Conservation (phyloP, 2,329 filamentous ascomycete species). For the Aspergillus novoparasiticus region DNA sequence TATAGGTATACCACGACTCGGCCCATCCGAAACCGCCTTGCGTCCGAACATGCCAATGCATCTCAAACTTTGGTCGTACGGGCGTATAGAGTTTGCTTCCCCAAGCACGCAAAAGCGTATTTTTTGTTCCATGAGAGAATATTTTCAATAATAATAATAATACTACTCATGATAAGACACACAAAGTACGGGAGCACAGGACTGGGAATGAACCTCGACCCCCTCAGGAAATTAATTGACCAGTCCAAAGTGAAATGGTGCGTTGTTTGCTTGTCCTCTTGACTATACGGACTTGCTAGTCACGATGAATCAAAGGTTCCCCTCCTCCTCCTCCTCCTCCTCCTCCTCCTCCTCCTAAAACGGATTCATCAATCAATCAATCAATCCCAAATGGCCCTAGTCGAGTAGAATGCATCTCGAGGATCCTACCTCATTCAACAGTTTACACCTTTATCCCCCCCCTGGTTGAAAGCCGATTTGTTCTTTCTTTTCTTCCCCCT, state of each 20-base stretch:
- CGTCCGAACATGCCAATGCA: background rate
- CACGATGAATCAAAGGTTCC: background rate
- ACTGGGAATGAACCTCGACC: background rate
- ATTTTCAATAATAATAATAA: background rate
- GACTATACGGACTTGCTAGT: background rate
- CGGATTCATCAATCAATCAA: no score
- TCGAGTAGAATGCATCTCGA: background rate
- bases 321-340: no score
- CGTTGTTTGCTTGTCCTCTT: background rate
- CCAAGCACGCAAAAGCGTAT: background rate
- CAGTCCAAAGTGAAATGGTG: slow-evolving; percentile 8
- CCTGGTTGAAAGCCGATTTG: slow-evolving; percentile 7
- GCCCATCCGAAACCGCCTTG: background rate
- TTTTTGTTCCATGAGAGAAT: background rate
- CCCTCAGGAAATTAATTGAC: slow-evolving; percentile 1
- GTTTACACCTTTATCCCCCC: background rate
- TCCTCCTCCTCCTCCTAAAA: no score
- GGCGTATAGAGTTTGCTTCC: background rate
- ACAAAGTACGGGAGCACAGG: background rate
- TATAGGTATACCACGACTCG: background rate
- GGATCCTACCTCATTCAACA: background rate
- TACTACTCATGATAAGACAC: background rate
- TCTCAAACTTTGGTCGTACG: background rate
- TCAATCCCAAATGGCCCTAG: background rate
- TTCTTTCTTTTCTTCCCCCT: background rate